phyloP scores from a whole-genome alignment of 352 stramenopile species.

The Phytophthora europaea region DNA sequence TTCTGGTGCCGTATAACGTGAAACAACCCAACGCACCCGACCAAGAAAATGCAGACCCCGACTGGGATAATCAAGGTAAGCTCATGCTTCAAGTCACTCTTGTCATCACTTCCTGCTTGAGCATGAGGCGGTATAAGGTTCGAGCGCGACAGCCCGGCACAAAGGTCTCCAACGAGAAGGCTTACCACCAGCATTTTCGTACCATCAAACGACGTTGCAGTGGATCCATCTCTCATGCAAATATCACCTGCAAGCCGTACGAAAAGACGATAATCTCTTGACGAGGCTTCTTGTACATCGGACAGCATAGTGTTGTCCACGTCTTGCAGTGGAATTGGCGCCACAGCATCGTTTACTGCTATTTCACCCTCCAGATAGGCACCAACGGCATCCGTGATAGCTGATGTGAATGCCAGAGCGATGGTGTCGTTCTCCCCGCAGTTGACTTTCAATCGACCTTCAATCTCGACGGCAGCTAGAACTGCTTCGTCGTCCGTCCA shows the following conservation, averaged over 20 bases:
- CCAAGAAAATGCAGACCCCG: conserved; percentile 47
- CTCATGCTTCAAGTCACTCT: conserved; percentile 7
- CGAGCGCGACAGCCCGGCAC: conserved; percentile 2
- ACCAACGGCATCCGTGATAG: conserved; percentile 9
- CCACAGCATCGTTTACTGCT: conserved; percentile 5
- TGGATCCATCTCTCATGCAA: conserved; percentile 30
- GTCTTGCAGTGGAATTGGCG: conserved; percentile 17
- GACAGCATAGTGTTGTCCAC: neutral
- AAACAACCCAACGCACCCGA: conserved; percentile 37
- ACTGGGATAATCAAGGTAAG: conserved; percentile 42
- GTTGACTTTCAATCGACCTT: conserved; percentile 14
- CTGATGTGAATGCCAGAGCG: conserved; percentile 30
- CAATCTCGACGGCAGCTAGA: conserved; percentile 10
- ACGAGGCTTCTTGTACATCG: conserved; percentile 10
- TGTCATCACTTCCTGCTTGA: neutral
- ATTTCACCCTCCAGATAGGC: conserved; percentile 23
- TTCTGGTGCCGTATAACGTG: neutral
- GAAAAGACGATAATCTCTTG: conserved; percentile 29
- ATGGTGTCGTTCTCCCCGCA: conserved; percentile 32
- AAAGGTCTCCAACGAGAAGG: conserved; percentile 14
- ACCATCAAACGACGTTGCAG: neutral
- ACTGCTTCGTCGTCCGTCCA: conserved; percentile 9
- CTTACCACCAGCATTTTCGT: conserved; percentile 22
- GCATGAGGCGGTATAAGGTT: neutral
- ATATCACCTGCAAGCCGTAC: conserved; percentile 21